These are phyloP conservation scores for Leccinum pseudoinsigne DNA, from an alignment of 1,284 basidiomycete genomes.

Conservation along the genomic window DNA sequence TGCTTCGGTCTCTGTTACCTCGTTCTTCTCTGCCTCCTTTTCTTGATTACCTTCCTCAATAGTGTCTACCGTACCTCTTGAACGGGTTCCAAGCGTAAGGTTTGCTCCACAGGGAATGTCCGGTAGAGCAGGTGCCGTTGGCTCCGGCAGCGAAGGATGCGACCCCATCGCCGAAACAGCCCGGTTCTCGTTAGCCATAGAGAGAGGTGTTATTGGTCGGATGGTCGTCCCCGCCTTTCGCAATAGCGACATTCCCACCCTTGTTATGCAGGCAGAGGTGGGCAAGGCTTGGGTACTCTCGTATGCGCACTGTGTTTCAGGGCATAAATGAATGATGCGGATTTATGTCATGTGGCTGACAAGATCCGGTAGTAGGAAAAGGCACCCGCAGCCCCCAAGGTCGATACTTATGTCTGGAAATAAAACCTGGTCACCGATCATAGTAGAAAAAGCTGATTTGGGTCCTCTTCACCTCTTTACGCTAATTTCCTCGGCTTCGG, in stretches of 20 bases:
- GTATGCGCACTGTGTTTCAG: constrained; percentile 13
- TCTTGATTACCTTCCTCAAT: constrained; percentile 17
- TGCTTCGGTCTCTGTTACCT: not conserved
- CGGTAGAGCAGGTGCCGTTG: constrained; percentile 11
- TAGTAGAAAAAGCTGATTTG: not conserved
- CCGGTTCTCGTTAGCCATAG: not conserved
- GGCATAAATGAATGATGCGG: constrained; percentile 6
- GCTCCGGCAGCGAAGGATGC: constrained; percentile 4
- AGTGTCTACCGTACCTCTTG: constrained; percentile 4
- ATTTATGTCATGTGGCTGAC: constrained; percentile 17
- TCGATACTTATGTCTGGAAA: constrained; percentile 6
- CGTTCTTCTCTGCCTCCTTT: not conserved
- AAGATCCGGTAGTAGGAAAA: constrained; percentile 11
- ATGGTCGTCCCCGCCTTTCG: constrained; percentile 15
- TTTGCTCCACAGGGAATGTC: constrained; percentile 24
- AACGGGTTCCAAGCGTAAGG: constrained; percentile 16
- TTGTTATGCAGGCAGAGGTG: constrained; percentile 5
- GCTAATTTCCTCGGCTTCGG: not conserved
- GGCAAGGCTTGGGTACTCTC: constrained; percentile 2
- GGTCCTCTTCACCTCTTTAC: not conserved
- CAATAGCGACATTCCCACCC: not conserved
- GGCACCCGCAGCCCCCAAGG: not conserved
- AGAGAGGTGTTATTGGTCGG: constrained; percentile 13
- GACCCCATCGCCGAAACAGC: constrained; percentile 1
- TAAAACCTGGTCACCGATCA: not conserved